Evolutionary conservation across 768 basidiomycete genomes (phyloP), one percentile per base, ranked within the genome.

Genomic region (Pleurotus ostreatus): DNA sequence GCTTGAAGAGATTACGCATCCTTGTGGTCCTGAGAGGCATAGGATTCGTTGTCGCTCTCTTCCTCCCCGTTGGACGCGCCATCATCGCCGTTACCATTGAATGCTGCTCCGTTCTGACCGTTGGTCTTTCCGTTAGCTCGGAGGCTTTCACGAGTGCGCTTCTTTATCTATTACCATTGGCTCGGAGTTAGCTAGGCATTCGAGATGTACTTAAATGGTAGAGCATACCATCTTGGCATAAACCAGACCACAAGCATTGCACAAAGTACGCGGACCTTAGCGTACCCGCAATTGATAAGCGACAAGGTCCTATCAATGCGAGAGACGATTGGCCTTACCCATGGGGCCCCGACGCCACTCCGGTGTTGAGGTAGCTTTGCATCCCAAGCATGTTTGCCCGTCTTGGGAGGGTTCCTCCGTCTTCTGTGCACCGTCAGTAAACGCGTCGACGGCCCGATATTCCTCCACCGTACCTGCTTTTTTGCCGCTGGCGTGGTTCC

Each of bases 331-430:
- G 46, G 12, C n/a, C 76, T 68, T 66, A 91, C 89, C 90, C 74
- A 92, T 70, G 12, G 90, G 90, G 1, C 90, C 90, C 59, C 91
- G 75, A 55, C 90, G 77, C 90, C 91, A 93, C 74, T 93, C 90
- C 5, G 90, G 90, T 60, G 90, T 93, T 55, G 89, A 86, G 13
- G 91, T 93, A 59, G 89, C 90, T 63, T 74, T 79, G 71, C 90
- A 93, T 30, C 89, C 91, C 30, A 90, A 75, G 70, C 90, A 93
- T 22, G 80, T 87, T 67, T 92, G 90, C 13, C 82, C 81, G 55
- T 87, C 86, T 59, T 74, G 73, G 56, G 72, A 72, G 49, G 73
- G 76, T 11, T 81, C 81, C 65, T 74, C 71, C 70, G 65, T 67
- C 57, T 69, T 67, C 63, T 68, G 20, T n/a, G 40, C 30, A 9